These are phyloP conservation scores for Claviceps monticola DNA, from an alignment of 2,329 filamentous ascomycete species.

Conservation along the genomic window DNA sequence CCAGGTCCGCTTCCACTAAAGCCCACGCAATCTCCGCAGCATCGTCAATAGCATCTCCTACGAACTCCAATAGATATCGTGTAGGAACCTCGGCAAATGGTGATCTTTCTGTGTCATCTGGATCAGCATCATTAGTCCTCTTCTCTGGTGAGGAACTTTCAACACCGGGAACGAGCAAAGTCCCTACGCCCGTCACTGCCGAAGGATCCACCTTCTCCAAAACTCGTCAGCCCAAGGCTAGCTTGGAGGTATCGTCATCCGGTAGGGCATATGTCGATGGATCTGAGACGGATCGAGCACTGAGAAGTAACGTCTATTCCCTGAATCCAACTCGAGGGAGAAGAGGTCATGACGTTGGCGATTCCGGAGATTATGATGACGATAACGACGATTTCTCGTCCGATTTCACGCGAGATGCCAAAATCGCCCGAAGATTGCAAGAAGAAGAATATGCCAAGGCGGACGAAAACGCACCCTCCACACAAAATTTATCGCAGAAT, in stretches of 20 bases:
- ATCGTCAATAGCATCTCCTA: conserved; percentile 2
- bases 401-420: conserved; percentile 14
- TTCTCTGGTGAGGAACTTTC: conserved; percentile 19
- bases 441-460: conserved; percentile 17
- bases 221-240: not conserved
- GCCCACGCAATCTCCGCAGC: conserved; percentile 3
- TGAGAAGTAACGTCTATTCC: conserved; percentile 31
- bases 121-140: conserved; percentile 15
- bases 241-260: conserved; percentile 19
- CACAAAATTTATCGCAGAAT: conserved; percentile 5
- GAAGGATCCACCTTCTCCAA: conserved; percentile 7
- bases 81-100: conserved; percentile 8
- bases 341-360: conserved; percentile 25
- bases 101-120: conserved; percentile 20
- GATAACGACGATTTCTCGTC: conserved; percentile 16
- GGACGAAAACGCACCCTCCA: not conserved
- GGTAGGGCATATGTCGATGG: conserved; percentile 7
- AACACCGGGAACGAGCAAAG: conserved; percentile 23
- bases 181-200: conserved; percentile 19
- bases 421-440: conserved; percentile 22
- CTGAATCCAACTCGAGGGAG: conserved; percentile 32
- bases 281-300: conserved; percentile 15
- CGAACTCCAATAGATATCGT: not conserved
- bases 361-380: conserved; percentile 21
- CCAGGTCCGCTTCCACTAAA: conserved; percentile 1